Percentiles rank a stretch among this genome's conserved stretches.
Evolutionary conservation across 2,329 filamentous ascomycete genomes (phyloP).

Genomic region (Gyromitra esculenta): DNA sequence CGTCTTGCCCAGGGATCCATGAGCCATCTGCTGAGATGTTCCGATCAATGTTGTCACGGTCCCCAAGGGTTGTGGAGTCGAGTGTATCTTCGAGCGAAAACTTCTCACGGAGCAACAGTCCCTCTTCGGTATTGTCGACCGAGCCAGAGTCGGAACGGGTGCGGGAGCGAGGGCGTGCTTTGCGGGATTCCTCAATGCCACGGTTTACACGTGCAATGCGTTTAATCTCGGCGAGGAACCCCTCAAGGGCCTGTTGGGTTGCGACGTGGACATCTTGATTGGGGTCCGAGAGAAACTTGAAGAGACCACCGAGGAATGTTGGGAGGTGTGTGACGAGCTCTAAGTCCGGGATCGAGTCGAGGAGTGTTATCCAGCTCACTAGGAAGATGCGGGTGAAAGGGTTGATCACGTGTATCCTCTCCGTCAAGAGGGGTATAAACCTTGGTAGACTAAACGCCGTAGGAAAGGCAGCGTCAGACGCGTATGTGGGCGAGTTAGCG

Average conservation of each 20-base stretch:
- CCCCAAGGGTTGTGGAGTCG: conserved; percentile 67
- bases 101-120: conserved; percentile 57
- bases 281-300: conserved; percentile 90
- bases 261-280: conserved; percentile 95
- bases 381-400: conserved; percentile 95
- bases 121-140: conserved; percentile 63
- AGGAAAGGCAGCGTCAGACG: conserved; percentile 65
- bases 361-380: conserved; percentile 91
- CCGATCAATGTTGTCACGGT: conserved; percentile 61
- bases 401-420: conserved; percentile 92
- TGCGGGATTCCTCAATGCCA: conserved; percentile 86
- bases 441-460: conserved; percentile 90
- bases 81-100: conserved; percentile 63
- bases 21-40: conserved; percentile 80
- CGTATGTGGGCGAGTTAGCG: conserved; percentile 61
- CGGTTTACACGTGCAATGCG: conserved; percentile 93
- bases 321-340: conserved; percentile 93
- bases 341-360: conserved; percentile 95
- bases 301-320: conserved; percentile 86
- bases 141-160: conserved; percentile 76
- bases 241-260: conserved; percentile 86
- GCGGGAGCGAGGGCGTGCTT: conserved; percentile 72
- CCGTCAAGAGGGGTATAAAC: conserved; percentile 92
- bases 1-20: conserved; percentile 97
- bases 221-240: conserved; percentile 92